Evolutionary conservation across 768 basidiomycete species (phyloP).

Genomic region (Amanita subjunquillea): DNA sequence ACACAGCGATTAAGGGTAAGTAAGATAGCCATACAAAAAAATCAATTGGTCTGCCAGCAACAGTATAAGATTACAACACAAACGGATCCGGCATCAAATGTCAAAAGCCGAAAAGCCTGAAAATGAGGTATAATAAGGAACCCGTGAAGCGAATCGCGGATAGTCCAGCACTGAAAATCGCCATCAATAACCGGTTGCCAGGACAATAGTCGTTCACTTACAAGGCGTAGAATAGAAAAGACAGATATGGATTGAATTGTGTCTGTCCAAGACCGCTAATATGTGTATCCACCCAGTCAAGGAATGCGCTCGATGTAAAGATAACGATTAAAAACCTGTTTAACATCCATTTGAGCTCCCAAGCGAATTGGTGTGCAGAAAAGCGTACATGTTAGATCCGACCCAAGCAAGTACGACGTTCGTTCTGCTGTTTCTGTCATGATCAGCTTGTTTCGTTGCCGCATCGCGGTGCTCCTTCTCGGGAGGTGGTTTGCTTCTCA

Average conservation of each 20-base stretch:
- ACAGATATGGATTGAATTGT: constrained; percentile 83
- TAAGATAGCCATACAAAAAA: neutral
- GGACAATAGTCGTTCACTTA: constrained; percentile 17
- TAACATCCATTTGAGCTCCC: neutral
- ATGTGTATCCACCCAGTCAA: constrained; percentile 56
- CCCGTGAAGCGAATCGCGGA: constrained; percentile 76
- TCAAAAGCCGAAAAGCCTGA: constrained; percentile 34
- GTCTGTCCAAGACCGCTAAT: constrained; percentile 37
- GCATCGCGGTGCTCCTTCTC: constrained; percentile 78
- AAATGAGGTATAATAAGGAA: constrained; percentile 67
- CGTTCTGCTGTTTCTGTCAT: constrained; percentile 73
- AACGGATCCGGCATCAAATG: neutral
- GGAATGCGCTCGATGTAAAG: constrained; percentile 72
- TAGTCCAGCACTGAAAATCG: constrained; percentile 50
- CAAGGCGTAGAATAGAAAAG: constrained; percentile 64
- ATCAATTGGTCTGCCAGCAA: neutral
- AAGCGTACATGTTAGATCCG: constrained; percentile 69
- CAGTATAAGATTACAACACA: neutral
- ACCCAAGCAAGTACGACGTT: constrained; percentile 81
- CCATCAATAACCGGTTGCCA: neutral
- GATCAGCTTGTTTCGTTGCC: constrained; percentile 83
- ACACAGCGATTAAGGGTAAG: neutral
- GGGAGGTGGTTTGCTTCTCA: constrained; percentile 59
- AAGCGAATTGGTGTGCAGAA: constrained; percentile 4
- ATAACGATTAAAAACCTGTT: constrained; percentile 57